phyloP scores from a whole-genome alignment of 192 early-diverging fungal species.

The Coemansia sp. region DNA sequence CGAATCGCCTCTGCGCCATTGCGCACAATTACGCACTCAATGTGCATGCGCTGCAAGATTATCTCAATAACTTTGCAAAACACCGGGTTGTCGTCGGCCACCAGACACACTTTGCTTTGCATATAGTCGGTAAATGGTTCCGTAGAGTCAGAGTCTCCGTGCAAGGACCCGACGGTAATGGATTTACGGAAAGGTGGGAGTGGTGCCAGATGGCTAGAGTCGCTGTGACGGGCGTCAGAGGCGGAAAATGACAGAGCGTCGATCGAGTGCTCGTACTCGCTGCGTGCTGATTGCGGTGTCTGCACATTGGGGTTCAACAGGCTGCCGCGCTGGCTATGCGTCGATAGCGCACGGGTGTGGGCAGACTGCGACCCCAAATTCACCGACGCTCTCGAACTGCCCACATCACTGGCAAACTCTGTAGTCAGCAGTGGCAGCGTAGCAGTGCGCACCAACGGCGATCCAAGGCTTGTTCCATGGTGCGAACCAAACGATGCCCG shows the following conservation, averaged over 20 bases:
- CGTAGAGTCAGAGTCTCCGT: neutral
- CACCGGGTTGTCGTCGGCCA: conserved; percentile 93
- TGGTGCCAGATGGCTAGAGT: neutral
- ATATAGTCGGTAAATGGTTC: too few species aligned
- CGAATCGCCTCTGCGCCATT: conserved; percentile 92
- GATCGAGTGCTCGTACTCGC: neutral
- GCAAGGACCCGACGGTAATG: neutral
- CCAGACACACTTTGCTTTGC: conserved; percentile 57
- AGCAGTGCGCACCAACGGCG: conserved; percentile 7
- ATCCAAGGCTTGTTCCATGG: neutral
- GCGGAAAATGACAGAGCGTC: neutral
- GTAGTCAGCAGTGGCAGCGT: conserved; percentile 6
- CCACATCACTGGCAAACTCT: neutral
- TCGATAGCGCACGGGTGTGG: conserved; percentile 2
- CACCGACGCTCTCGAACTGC: neutral
- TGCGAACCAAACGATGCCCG: neutral
- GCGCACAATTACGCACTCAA: conserved; percentile 79
- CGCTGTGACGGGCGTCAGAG: neutral
- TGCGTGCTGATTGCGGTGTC: neutral
- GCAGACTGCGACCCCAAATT: neutral
- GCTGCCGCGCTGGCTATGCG: conserved; percentile 27
- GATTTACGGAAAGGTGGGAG: conserved; percentile 1
- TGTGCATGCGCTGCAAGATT: conserved; percentile 71
- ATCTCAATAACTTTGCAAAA: conserved; percentile 87
- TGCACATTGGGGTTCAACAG: conserved; percentile 26